Evolutionary conservation across 192 early-diverging fungal species (phyloP).

Genomic region (Radiomyces spectabilis): DNA sequence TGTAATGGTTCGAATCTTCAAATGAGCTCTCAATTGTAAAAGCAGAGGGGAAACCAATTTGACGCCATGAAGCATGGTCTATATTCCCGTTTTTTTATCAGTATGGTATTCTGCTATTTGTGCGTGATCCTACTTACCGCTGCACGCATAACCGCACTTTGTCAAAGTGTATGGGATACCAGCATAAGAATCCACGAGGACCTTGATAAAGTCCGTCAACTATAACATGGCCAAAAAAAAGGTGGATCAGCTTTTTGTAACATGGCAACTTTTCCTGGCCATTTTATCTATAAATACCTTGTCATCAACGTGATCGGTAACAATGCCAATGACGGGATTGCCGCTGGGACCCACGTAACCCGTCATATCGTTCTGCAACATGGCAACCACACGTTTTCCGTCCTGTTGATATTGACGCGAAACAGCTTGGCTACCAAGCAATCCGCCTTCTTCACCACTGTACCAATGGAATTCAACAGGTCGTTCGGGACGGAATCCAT

Average conservation of each 20-base stretch:
- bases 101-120: not conserved
- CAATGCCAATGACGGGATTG: conserved; percentile 71
- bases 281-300: conserved; percentile 29
- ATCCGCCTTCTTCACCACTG: conserved; percentile 82
- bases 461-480: conserved; percentile 98
- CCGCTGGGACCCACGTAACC: conserved; percentile 62
- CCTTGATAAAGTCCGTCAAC: conserved; percentile 43
- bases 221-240: conserved; percentile 10
- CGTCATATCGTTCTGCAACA: conserved; percentile 88
- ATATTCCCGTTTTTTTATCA: conserved; percentile 16
- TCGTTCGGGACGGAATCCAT: conserved; percentile 58
- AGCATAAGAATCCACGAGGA: conserved; percentile 57
- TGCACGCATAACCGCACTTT: conserved; percentile 77
- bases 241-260: not conserved
- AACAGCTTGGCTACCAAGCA: conserved; percentile 85
- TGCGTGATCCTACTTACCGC: not conserved
- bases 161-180: conserved; percentile 60
- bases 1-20: conserved; percentile 66
- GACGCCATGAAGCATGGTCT: conserved; percentile 90
- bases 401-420: conserved; percentile 57
- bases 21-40: conserved; percentile 77
- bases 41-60: conserved; percentile 79
- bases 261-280: conserved; percentile 16
- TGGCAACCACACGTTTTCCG: conserved; percentile 58
- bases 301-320: conserved; percentile 74